Conservation (phyloP, 345 rosid species). For the Mangifera indica region DNA sequence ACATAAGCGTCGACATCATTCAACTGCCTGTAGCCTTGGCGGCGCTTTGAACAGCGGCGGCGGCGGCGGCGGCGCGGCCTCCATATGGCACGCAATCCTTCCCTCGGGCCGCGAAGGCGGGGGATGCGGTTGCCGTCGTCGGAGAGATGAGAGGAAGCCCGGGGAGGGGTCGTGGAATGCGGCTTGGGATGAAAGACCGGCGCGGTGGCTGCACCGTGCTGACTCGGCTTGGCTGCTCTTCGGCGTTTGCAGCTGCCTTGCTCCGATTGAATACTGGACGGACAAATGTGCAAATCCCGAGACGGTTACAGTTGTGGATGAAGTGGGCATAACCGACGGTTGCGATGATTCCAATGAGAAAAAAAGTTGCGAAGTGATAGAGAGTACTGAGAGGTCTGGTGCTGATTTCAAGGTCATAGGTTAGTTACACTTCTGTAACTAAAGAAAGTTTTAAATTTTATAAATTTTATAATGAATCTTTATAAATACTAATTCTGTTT, state of each 20-base stretch:
- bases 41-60: slow-evolving; percentile 27
- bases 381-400: slow-evolving; percentile 17
- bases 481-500: too few species aligned
- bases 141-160: slow-evolving; percentile 33
- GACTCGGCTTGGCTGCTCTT: slow-evolving; percentile 71
- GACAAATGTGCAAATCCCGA: slow-evolving; percentile 24
- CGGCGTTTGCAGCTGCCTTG: slow-evolving; percentile 58
- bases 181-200: slow-evolving; percentile 72
- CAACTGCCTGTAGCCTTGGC: slow-evolving; percentile 33
- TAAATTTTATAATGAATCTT: too few species aligned
- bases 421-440: slow-evolving; percentile 20
- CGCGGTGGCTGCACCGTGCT: slow-evolving; percentile 67
- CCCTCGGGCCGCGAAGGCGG: slow-evolving; percentile 33
- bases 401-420: slow-evolving; percentile 63
- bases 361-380: slow-evolving; percentile 6
- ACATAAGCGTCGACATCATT: slow-evolving; percentile 38
- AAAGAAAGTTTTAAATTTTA: background rate
- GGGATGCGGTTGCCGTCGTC: slow-evolving; percentile 30
- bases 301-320: slow-evolving; percentile 12
- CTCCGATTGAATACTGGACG: slow-evolving; percentile 33
- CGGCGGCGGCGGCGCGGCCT: slow-evolving; percentile 44
- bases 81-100: slow-evolving; percentile 65
- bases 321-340: slow-evolving; percentile 15
- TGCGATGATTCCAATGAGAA: slow-evolving; percentile 21
- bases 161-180: slow-evolving; percentile 85